Evolutionary conservation across 345 rosid species (phyloP).

Genomic region (Bruguiera gymnorhiza): DNA sequence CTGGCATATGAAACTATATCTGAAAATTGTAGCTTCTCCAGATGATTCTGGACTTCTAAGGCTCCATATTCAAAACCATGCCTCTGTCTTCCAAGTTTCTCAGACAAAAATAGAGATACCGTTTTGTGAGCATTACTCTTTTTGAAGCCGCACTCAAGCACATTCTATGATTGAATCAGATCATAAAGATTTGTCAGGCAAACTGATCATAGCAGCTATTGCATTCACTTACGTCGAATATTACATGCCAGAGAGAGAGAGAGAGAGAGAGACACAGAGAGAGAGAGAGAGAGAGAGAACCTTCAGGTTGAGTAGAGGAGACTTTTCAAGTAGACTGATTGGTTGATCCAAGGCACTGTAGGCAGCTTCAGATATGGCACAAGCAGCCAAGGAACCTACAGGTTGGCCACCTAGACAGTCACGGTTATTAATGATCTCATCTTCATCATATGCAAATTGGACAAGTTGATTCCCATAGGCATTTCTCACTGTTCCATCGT

Average conservation of each 20-base stretch:
- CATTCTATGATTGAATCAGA: constrained; percentile 51
- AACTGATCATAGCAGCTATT: background rate
- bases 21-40: constrained; percentile 66
- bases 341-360: constrained; percentile 97
- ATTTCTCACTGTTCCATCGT: constrained; percentile 86
- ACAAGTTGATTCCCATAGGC: constrained; percentile 74
- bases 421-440: constrained; percentile 8
- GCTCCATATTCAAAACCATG: constrained; percentile 92
- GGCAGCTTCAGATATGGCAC: constrained; percentile 90
- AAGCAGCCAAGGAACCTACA: constrained; percentile 78
- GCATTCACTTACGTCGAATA: background rate
- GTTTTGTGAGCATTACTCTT: constrained; percentile 53
- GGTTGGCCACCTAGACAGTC: constrained; percentile 60
- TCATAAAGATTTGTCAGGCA: constrained; percentile 10
- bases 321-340: constrained; percentile 73
- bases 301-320: constrained; percentile 72
- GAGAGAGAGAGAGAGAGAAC: constrained; percentile 38
- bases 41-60: constrained; percentile 64
- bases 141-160: constrained; percentile 79
- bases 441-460: constrained; percentile 55
- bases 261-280: constrained; percentile 9
- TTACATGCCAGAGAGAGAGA: no score
- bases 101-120: constrained; percentile 66
- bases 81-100: constrained; percentile 59
- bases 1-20: constrained; percentile 64